phyloP scores from a whole-genome alignment of 176 grass and related monocot species.

The Ensete ventricosum region DNA sequence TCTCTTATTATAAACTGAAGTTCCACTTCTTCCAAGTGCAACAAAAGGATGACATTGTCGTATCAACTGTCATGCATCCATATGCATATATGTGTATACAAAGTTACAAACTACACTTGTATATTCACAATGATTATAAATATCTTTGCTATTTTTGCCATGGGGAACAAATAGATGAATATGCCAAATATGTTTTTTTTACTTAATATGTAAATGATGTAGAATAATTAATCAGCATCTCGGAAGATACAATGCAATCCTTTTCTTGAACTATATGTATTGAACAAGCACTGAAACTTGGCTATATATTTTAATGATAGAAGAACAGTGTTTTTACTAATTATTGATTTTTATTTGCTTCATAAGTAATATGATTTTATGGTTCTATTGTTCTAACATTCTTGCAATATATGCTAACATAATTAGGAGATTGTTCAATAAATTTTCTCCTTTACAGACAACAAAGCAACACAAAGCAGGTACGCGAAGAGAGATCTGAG shows the following conservation, averaged over 20 bases:
- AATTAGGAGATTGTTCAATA: not conserved
- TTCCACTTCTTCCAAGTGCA: too few relatives aligned
- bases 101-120: not conserved
- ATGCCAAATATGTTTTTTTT: too few relatives aligned
- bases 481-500: conserved; percentile 62
- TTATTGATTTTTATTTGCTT: too few relatives aligned
- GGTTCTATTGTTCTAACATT: not conserved
- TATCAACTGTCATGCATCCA: not conserved
- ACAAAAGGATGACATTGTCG: too few relatives aligned
- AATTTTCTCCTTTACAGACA: conserved; percentile 29
- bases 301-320: too few relatives aligned
- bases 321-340: too few relatives aligned
- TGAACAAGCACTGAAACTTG: too few relatives aligned
- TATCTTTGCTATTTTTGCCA: not conserved
- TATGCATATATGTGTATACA: not conserved
- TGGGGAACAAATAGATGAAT: not conserved
- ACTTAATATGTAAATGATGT: too few relatives aligned
- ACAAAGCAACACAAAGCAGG: conserved; percentile 52
- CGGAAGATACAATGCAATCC: too few relatives aligned
- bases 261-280: too few relatives aligned
- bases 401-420: not conserved
- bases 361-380: not conserved
- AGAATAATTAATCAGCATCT: too few relatives aligned
- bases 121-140: not conserved
- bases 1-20: too few relatives aligned